Percentiles rank a stretch among this genome's conserved stretches.
These are phyloP conservation scores for Pestalotiopsis sp. DNA, from an alignment of 2,329 filamentous ascomycete genomes.

Conservation along the genomic window DNA sequence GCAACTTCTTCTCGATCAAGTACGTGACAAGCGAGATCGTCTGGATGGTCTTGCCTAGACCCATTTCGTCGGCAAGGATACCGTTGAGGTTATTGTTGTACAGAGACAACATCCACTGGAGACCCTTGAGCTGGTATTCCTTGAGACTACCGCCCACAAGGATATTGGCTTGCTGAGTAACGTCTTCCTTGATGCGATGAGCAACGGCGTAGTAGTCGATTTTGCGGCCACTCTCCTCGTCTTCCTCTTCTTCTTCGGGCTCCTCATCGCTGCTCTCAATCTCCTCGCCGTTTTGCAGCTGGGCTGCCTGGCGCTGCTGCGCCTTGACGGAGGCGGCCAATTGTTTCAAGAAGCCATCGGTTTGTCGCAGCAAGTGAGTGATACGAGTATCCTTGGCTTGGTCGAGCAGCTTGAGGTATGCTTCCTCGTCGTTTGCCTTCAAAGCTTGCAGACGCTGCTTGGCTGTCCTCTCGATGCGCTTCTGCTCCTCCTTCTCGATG, in stretches of 20 bases:
- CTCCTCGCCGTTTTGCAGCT: constrained; percentile 72
- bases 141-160: constrained; percentile 91
- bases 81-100: constrained; percentile 99
- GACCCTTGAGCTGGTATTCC: constrained; percentile 96
- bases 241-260: constrained; percentile 62
- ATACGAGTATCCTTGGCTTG: constrained; percentile 99
- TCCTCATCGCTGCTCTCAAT: constrained; percentile 66
- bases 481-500: constrained; percentile 99
- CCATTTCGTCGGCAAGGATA: constrained; percentile 98
- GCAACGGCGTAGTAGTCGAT: constrained; percentile 99
- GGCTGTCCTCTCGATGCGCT: constrained; percentile 93
- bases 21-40: constrained; percentile 98
- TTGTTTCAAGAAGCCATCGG: constrained; percentile 95
- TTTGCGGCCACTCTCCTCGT: constrained; percentile 72
- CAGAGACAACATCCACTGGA: constrained; percentile 99
- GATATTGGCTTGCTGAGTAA: constrained; percentile 78
- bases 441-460: constrained; percentile 99
- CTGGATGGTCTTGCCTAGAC: constrained; percentile 98
- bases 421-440: constrained; percentile 99
- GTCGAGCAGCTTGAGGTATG: constrained; percentile 94
- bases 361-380: constrained; percentile 93
- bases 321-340: constrained; percentile 91
- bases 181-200: constrained; percentile 91
- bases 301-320: constrained; percentile 81
- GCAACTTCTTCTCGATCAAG: constrained; percentile 92